Evolutionary conservation across 2,329 filamentous ascomycete species (phyloP).

Genomic region (Apiospora phragmitis): DNA sequence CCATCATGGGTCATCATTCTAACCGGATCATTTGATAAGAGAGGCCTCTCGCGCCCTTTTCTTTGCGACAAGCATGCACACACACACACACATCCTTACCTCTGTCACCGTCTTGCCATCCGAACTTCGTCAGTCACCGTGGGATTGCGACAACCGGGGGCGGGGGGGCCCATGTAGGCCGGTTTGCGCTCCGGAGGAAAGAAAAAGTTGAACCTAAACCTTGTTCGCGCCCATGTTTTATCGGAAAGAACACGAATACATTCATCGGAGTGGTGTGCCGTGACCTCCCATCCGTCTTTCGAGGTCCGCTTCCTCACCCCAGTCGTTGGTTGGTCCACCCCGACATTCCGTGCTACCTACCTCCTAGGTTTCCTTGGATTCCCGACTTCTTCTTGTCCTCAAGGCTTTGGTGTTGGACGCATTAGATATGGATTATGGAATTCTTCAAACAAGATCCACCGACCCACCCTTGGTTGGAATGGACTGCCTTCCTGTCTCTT

Average conservation of each 20-base stretch:
- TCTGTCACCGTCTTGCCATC: neutral
- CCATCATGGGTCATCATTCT: neutral
- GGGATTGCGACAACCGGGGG: neutral
- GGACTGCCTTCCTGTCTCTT: neutral
- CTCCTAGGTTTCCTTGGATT: neutral
- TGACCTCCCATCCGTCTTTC: neutral
- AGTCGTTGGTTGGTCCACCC: neutral
- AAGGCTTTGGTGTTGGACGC: neutral
- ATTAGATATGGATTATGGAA: neutral
- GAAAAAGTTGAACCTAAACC: neutral
- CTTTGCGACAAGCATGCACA: neutral
- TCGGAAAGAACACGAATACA: neutral
- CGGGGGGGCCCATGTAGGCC: neutral
- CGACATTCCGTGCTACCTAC: neutral
- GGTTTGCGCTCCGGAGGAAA: neutral
- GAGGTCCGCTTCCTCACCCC: neutral
- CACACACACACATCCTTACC: neutral
- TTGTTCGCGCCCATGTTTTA: neutral
- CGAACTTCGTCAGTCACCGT: neutral
- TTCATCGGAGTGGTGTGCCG: neutral
- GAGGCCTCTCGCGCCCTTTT: constrained; percentile 3
- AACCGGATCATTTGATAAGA: neutral
- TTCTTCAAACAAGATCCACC: neutral
- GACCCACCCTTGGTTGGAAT: neutral
- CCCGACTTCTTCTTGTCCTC: neutral